Evolutionary conservation across 257 asterid species (phyloP).

Genomic region (Capsicum rhomboideum): DNA sequence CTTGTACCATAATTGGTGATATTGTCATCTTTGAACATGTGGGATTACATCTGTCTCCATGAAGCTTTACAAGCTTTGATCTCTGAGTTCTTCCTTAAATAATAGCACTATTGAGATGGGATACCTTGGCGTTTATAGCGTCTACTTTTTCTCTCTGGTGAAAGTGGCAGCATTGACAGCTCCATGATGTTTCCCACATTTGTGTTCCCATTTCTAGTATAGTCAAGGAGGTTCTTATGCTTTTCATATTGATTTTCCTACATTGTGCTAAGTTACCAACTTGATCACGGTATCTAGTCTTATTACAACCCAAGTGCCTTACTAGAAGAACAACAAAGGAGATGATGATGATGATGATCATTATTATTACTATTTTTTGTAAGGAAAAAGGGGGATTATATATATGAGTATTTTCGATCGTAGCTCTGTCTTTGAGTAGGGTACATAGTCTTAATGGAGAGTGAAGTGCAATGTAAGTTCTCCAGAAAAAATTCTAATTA

Average conservation of each 20-base stretch:
- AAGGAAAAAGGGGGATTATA: background rate
- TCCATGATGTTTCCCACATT: too few relatives aligned
- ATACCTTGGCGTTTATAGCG: background rate
- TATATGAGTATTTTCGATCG: background rate
- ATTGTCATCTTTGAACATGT: background rate
- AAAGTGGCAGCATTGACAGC: background rate
- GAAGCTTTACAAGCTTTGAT: background rate
- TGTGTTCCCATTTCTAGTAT: background rate
- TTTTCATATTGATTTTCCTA: background rate
- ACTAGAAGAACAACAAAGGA: background rate
- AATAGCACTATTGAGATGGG: background rate
- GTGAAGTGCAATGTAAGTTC: background rate
- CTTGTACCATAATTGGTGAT: background rate
- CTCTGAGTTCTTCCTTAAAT: background rate
- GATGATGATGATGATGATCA: too few relatives aligned
- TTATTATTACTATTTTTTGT: too few relatives aligned
- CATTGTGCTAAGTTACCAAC: background rate
- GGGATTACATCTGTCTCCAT: background rate
- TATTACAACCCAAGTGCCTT: background rate
- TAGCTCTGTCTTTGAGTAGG: background rate
- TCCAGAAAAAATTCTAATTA: background rate
- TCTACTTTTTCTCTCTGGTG: background rate
- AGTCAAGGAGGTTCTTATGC: background rate
- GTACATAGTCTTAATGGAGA: background rate
- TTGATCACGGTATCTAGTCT: background rate